phyloP scores from a whole-genome alignment of 345 rosid genomes.

The Salix caprea region DNA sequence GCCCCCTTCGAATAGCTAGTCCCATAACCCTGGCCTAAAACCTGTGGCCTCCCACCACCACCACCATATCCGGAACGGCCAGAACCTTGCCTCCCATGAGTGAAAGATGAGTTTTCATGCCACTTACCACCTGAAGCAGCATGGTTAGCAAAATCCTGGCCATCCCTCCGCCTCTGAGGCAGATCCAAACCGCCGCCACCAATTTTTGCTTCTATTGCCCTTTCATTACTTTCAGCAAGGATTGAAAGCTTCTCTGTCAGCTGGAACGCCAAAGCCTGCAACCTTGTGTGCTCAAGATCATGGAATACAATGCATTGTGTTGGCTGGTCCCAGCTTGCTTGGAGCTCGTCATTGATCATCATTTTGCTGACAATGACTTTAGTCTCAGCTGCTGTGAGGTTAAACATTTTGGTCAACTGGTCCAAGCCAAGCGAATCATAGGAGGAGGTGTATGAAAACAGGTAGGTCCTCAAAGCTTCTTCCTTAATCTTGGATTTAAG shows the following conservation, averaged over 20 bases:
- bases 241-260: conserved; percentile 63
- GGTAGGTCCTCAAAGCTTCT: conserved; percentile 78
- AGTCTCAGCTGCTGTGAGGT: conserved; percentile 48
- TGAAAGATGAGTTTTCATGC: conserved; percentile 52
- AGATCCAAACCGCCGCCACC: conserved; percentile 73
- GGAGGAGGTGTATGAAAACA: conserved; percentile 57
- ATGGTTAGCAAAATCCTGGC: conserved; percentile 48
- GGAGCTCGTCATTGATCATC: conserved; percentile 79
- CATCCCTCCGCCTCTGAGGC: conserved; percentile 55
- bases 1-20: conserved; percentile 49
- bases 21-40: conserved; percentile 34
- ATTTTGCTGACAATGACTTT: conserved; percentile 75
- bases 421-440: conserved; percentile 62
- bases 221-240: conserved; percentile 73
- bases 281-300: conserved; percentile 59
- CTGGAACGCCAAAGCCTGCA: conserved; percentile 79
- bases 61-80: conserved; percentile 38
- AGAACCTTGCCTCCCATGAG: conserved; percentile 55
- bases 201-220: conserved; percentile 65
- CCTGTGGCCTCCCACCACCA: conserved; percentile 40
- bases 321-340: conserved; percentile 89
- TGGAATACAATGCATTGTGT: conserved; percentile 67
- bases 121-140: conserved; percentile 51
- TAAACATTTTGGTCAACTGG: conserved; percentile 73
- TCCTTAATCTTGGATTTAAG: conserved; percentile 76